Evolutionary conservation across 805 yeast species (phyloP).

Genomic region (Phaffomyces opuntiae): DNA sequence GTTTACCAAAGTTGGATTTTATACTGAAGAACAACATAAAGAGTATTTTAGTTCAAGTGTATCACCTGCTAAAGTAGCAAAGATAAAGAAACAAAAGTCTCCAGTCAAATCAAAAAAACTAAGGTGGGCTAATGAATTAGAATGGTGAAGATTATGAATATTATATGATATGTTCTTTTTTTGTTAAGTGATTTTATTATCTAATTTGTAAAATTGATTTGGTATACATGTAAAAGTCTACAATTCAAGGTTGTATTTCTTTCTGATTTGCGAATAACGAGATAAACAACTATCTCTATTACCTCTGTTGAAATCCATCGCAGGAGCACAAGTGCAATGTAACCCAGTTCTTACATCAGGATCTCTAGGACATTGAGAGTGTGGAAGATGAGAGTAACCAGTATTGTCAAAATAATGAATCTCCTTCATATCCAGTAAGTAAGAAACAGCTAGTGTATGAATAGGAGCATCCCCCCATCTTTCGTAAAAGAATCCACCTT

Average conservation of each 20-base stretch:
- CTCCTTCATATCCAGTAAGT: conserved; percentile 48
- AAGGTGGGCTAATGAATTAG: conserved; percentile 20
- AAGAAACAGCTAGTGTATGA: conserved; percentile 70
- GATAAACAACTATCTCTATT: conserved; percentile 19
- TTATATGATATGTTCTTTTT: not conserved
- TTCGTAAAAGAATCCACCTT: conserved; percentile 80
- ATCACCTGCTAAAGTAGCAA: conserved; percentile 11
- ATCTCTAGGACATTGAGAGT: conserved; percentile 51
- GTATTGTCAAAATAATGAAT: conserved; percentile 68
- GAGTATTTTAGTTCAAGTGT: conserved; percentile 6
- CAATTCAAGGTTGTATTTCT: not conserved
- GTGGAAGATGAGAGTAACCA: conserved; percentile 63
- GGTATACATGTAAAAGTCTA: no score
- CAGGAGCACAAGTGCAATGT: conserved; percentile 45
- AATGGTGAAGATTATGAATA: conserved; percentile 11
- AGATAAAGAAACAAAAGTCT: conserved; percentile 2
- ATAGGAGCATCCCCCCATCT: conserved; percentile 95
- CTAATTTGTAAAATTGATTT: not conserved
- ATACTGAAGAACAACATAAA: conserved; percentile 15
- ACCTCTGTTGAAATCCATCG: conserved; percentile 22
- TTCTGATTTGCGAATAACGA: not conserved
- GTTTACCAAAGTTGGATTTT: conserved; percentile 14
- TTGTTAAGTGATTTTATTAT: not conserved
- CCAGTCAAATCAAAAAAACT: conserved; percentile 9
- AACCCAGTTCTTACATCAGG: conserved; percentile 36